Evolutionary conservation across 192 early-diverging fungal species (phyloP).

Genomic region (Backusella mclennaniae): DNA sequence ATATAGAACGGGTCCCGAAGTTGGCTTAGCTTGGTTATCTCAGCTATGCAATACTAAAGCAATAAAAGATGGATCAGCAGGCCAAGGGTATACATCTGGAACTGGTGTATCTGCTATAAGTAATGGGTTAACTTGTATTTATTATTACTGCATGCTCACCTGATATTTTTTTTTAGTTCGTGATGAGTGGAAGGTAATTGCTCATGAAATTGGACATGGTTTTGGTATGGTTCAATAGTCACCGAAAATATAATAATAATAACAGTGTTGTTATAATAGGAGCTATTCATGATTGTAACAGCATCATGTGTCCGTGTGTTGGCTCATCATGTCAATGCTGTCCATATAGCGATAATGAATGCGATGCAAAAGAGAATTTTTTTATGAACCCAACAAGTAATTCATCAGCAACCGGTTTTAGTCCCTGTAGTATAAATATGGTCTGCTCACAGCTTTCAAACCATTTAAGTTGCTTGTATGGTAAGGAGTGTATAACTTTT

Average conservation of each 20-base stretch:
- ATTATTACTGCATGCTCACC: not conserved
- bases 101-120: slow-evolving; percentile 77
- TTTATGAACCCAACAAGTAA: slow-evolving; percentile 80
- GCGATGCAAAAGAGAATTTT: slow-evolving; percentile 62
- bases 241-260: not conserved
- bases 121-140: not conserved
- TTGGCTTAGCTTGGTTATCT: slow-evolving; percentile 88
- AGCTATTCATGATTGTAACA: slow-evolving; percentile 87
- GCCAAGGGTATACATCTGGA: slow-evolving; percentile 65
- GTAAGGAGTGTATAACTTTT: slow-evolving; percentile 15
- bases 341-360: slow-evolving; percentile 64
- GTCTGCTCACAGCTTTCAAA: slow-evolving; percentile 43
- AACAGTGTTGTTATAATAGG: slow-evolving; percentile 24
- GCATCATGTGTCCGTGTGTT: slow-evolving; percentile 57
- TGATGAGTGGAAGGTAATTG: slow-evolving; percentile 92
- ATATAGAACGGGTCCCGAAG: slow-evolving; percentile 65
- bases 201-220: slow-evolving; percentile 91
- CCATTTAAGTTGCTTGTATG: slow-evolving; percentile 26
- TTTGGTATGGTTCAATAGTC: slow-evolving; percentile 38
- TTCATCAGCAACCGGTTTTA: slow-evolving; percentile 60
- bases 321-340: slow-evolving; percentile 52
- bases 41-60: slow-evolving; percentile 65
- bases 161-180: slow-evolving; percentile 18
- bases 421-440: slow-evolving; percentile 58
- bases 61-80: slow-evolving; percentile 21